Evolutionary conservation across 805 yeast genomes (phyloP).

Genomic region (Wickerhamomyces strasburgensis): DNA sequence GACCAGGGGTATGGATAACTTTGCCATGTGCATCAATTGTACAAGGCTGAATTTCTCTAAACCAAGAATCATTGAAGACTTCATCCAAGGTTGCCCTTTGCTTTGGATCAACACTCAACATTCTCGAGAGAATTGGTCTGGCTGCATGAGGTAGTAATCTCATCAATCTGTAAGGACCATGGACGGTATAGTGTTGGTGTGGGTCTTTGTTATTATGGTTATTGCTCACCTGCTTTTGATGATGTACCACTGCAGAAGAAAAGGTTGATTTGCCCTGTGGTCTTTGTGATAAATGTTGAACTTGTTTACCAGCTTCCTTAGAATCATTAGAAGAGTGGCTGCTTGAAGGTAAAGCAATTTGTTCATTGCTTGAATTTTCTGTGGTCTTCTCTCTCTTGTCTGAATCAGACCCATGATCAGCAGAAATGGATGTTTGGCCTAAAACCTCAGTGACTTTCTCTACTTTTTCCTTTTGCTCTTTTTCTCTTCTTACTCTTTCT

Average conservation of each 20-base stretch:
- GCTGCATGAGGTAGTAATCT: constrained; percentile 80
- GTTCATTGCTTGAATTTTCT: background rate
- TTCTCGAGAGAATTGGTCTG: constrained; percentile 65
- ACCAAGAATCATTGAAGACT: constrained; percentile 68
- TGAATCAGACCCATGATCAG: constrained; percentile 8
- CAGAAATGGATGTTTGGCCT: constrained; percentile 15
- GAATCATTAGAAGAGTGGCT: background rate
- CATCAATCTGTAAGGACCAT: constrained; percentile 80
- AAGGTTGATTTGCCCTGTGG: no score
- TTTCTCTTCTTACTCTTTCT: constrained; percentile 30
- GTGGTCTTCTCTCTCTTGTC: background rate
- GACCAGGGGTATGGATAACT: constrained; percentile 41
- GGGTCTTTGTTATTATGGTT: background rate
- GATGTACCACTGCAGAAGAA: background rate
- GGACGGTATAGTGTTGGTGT: constrained; percentile 29
- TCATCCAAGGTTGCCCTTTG: constrained; percentile 65
- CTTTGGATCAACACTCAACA: constrained; percentile 57
- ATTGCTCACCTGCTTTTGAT: constrained; percentile 5
- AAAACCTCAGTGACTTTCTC: constrained; percentile 13
- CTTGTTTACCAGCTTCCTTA: background rate
- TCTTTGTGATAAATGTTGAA: no score
- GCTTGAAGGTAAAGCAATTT: background rate
- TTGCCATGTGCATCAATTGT: constrained; percentile 41
- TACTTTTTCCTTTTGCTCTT: constrained; percentile 2
- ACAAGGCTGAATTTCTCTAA: constrained; percentile 55